A percentile compares a stretch with the other conserved stretches of the same genome.
phyloP scores from a whole-genome alignment of 2,329 filamentous ascomycete species.

The Fonsecaea nubica region DNA sequence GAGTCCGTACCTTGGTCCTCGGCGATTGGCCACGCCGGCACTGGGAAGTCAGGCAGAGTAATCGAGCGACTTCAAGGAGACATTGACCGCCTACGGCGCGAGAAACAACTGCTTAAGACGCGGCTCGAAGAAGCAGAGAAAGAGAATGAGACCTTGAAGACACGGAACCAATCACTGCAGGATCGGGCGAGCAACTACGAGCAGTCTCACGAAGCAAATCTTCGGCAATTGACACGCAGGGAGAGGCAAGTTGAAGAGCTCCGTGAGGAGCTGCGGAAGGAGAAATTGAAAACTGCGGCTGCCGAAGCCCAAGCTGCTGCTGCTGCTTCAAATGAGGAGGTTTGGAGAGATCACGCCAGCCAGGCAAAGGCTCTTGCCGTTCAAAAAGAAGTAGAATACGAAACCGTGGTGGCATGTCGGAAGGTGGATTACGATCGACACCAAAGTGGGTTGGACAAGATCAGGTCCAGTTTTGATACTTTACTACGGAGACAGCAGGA shows the following conservation, averaged over 20 bases:
- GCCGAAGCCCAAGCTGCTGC: slow-evolving; percentile 49
- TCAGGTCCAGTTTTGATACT: slow-evolving; percentile 46
- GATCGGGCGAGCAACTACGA: slow-evolving; percentile 55
- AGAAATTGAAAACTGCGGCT: slow-evolving; percentile 49
- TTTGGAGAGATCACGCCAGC: slow-evolving; percentile 42
- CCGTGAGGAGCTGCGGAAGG: slow-evolving; percentile 47
- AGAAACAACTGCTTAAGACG: slow-evolving; percentile 53
- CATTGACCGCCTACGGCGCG: slow-evolving; percentile 56
- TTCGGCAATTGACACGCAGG: slow-evolving; percentile 54
- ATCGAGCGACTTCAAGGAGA: slow-evolving; percentile 59
- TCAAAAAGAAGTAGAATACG: slow-evolving; percentile 47
- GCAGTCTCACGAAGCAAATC: slow-evolving; percentile 55
- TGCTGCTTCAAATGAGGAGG: slow-evolving; percentile 37
- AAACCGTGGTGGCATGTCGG: slow-evolving; percentile 49
- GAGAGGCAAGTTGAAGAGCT: slow-evolving; percentile 58
- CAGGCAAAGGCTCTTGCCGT: slow-evolving; percentile 39
- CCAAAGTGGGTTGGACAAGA: slow-evolving; percentile 47
- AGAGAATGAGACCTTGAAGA: slow-evolving; percentile 54
- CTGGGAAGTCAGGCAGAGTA: slow-evolving; percentile 58
- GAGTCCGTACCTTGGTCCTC: slow-evolving; percentile 54
- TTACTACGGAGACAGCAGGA: slow-evolving; percentile 47
- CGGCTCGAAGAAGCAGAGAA: slow-evolving; percentile 56
- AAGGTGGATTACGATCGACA: slow-evolving; percentile 52
- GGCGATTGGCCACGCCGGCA: slow-evolving; percentile 57
- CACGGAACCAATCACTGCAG: slow-evolving; percentile 53